These are phyloP conservation scores for Linum usitatissimum DNA, from an alignment of 345 rosid genomes.

Conservation along the genomic window DNA sequence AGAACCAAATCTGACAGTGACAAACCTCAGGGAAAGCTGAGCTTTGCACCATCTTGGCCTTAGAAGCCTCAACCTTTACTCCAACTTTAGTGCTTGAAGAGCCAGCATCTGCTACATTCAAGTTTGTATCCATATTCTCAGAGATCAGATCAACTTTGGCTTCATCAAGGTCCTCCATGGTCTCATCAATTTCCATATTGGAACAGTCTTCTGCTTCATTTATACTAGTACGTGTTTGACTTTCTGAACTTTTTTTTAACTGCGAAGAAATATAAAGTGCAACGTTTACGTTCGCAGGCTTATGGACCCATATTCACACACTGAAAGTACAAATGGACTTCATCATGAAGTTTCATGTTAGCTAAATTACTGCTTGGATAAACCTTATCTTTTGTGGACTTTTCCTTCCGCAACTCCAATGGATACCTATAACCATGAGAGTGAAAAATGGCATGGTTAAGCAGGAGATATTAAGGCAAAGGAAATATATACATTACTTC, in stretches of 20 bases:
- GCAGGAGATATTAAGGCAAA: too few relatives aligned
- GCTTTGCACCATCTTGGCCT: slow-evolving; percentile 36
- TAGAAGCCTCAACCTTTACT: slow-evolving; percentile 29
- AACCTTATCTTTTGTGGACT: slow-evolving; percentile 87
- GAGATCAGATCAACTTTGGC: slow-evolving; percentile 42
- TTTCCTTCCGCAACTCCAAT: slow-evolving; percentile 81
- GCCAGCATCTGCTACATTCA: slow-evolving; percentile 26
- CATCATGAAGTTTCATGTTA: neutral
- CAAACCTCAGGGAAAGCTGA: slow-evolving; percentile 66
- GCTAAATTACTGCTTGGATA: neutral
- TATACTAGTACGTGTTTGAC: slow-evolving; percentile 28
- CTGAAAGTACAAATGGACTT: neutral
- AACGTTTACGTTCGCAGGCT: neutral
- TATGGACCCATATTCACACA: neutral
- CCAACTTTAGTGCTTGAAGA: slow-evolving; percentile 26
- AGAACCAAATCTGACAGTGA: slow-evolving; percentile 10
- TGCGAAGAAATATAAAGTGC: slow-evolving; percentile 27
- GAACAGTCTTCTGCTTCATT: slow-evolving; percentile 30
- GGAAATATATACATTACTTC: neutral
- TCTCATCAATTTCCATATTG: slow-evolving; percentile 24
- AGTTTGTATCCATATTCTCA: slow-evolving; percentile 30
- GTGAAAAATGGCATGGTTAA: neutral
- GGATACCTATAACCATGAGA: slow-evolving; percentile 60
- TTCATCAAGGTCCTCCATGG: slow-evolving; percentile 24
- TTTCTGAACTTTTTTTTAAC: slow-evolving; percentile 48